phyloP scores from a whole-genome alignment of 345 rosid species.

The Angophora floribunda region DNA sequence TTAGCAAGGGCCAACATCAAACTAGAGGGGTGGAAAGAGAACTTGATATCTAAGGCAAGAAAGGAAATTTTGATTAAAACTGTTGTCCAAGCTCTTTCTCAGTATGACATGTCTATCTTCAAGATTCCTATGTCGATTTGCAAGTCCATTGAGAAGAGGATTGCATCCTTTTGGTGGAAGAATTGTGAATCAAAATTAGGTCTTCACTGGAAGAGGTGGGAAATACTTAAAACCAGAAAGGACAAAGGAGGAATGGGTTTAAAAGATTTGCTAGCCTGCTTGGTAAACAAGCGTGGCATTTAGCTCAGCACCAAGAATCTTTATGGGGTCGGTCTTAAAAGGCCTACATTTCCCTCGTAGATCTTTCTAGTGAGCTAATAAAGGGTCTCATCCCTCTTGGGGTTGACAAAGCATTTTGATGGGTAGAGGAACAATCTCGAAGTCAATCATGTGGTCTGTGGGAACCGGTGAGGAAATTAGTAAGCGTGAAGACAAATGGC shows the following conservation, averaged over 20 bases:
- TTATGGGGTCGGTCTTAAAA: no score
- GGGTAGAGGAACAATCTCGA: accelerated
- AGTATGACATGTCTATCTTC: not conserved
- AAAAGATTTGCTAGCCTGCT: not conserved
- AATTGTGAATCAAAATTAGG: not conserved
- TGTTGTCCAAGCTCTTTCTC: not conserved
- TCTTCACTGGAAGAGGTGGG: not conserved
- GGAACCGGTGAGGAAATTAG: accelerated
- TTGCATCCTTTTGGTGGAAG: not conserved
- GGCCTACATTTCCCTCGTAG: not conserved
- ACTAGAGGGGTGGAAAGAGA: not conserved
- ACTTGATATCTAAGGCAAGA: not conserved
- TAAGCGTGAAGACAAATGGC: not conserved
- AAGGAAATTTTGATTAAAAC: not conserved
- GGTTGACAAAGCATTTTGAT: no score
- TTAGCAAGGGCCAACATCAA: no score
- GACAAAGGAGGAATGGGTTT: no score
- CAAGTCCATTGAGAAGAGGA: not conserved
- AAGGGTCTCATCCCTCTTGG: not conserved
- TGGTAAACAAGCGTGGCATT: not conserved
- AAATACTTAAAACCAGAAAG: not conserved
- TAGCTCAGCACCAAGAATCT: no score
- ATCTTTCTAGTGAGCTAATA: not conserved
- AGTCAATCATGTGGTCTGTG: accelerated
- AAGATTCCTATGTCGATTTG: not conserved